Evolutionary conservation across 2,329 filamentous ascomycete genomes (phyloP).

Genomic region (Remersonia thermophila): DNA sequence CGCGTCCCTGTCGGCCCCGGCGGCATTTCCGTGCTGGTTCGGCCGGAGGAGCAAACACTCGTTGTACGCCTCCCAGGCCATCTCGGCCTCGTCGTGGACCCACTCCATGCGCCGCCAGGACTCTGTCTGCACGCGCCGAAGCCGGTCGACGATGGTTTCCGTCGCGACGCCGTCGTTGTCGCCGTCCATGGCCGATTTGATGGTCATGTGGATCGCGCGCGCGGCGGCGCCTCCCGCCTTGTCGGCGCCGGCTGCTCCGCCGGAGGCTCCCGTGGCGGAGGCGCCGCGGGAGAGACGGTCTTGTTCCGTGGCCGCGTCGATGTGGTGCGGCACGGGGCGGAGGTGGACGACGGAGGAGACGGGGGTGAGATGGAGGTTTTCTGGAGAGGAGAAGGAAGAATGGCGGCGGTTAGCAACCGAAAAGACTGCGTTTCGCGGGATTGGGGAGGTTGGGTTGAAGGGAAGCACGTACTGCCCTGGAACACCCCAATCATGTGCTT

Average conservation of each 20-base stretch:
- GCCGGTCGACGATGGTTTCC: slow-evolving; percentile 61
- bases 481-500: slow-evolving; percentile 94
- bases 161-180: slow-evolving; percentile 36
- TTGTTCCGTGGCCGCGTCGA: slow-evolving; percentile 72
- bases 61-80: slow-evolving; percentile 65
- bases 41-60: slow-evolving; percentile 51
- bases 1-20: slow-evolving; percentile 19
- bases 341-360: slow-evolving; percentile 76
- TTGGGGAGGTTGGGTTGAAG: slow-evolving; percentile 10
- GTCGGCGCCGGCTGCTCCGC: slow-evolving; percentile 14
- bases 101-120: slow-evolving; percentile 70
- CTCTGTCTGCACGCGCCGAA: slow-evolving; percentile 70
- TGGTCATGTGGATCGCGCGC: slow-evolving; percentile 76
- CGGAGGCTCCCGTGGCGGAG: slow-evolving; percentile 23
- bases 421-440: no score
- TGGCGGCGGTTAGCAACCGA: no score
- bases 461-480: slow-evolving; percentile 53
- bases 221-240: slow-evolving; percentile 38
- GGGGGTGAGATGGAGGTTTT: slow-evolving; percentile 76
- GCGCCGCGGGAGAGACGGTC: slow-evolving; percentile 38
- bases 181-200: slow-evolving; percentile 63
- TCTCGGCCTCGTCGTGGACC: slow-evolving; percentile 65
- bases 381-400: slow-evolving; percentile 28
- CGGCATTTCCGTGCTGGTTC: slow-evolving; percentile 10
- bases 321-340: slow-evolving; percentile 81